These are phyloP conservation scores for Leucogyrophana mollusca DNA, from an alignment of 768 basidiomycete species.

Conservation along the genomic window DNA sequence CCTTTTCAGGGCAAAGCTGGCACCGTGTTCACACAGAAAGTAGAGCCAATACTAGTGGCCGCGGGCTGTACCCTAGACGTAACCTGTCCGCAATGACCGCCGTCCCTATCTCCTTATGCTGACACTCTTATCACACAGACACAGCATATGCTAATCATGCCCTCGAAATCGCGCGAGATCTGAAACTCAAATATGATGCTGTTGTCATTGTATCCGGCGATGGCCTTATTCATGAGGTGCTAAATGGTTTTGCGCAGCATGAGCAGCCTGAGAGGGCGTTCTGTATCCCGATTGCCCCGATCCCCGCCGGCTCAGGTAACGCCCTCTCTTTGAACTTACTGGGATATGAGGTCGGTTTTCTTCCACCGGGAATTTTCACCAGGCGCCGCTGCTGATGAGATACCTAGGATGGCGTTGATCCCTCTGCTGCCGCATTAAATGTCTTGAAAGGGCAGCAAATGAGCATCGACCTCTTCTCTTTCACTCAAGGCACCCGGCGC, in stretches of 20 bases:
- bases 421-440: conserved; percentile 72
- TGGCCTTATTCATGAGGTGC: conserved; percentile 77
- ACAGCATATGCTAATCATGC: conserved; percentile 68
- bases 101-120: too few relatives aligned
- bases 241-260: conserved; percentile 80
- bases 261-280: conserved; percentile 59
- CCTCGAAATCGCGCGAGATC: conserved; percentile 53
- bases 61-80: conserved; percentile 65
- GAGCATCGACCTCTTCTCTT: conserved; percentile 73
- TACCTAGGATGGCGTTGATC: conserved; percentile 63
- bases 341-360: conserved; percentile 52
- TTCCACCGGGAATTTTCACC: neutral
- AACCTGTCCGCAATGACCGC: conserved; percentile 45
- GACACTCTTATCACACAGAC: conserved; percentile 36
- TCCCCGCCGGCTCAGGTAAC: conserved; percentile 85
- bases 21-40: conserved; percentile 49
- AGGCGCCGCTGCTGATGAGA: neutral
- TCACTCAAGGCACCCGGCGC: conserved; percentile 65
- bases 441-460: conserved; percentile 75
- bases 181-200: conserved; percentile 66
- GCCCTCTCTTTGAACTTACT: conserved; percentile 72
- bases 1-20: conserved; percentile 57
- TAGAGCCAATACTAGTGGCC: conserved; percentile 71
- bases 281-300: conserved; percentile 66
- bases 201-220: conserved; percentile 80